Percentiles rank a stretch among this genome's conserved stretches.
Evolutionary conservation across 495 filamentous ascomycete species (phyloP).

Genomic region (Astrothelium macrocarpum): DNA sequence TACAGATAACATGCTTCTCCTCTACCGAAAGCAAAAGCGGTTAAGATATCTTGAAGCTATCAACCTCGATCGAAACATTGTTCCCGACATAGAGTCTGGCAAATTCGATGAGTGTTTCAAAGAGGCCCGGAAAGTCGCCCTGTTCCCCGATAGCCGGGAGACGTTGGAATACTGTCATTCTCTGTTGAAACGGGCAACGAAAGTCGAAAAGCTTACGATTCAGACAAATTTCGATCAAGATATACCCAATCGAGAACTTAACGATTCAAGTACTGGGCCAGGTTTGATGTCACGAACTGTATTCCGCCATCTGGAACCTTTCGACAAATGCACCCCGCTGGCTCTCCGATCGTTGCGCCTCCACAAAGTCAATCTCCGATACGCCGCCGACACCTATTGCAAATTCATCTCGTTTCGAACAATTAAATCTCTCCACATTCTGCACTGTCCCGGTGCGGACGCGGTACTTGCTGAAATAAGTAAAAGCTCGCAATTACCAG

Average conservation of each 20-base stretch:
- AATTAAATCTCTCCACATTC: slow-evolving; percentile 24
- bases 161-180: slow-evolving; percentile 25
- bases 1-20: slow-evolving; percentile 30
- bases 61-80: slow-evolving; percentile 25
- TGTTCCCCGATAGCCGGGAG: slow-evolving; percentile 29
- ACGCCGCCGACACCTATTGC: slow-evolving; percentile 31
- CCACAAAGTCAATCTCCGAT: slow-evolving; percentile 29
- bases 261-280: slow-evolving; percentile 30
- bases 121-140: slow-evolving; percentile 24
- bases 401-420: slow-evolving; percentile 29
- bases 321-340: slow-evolving; percentile 32
- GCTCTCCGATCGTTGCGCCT: slow-evolving; percentile 20
- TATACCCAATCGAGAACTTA: slow-evolving; percentile 26
- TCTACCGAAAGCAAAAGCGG: slow-evolving; percentile 32
- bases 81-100: slow-evolving; percentile 25
- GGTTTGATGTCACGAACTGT: slow-evolving; percentile 29
- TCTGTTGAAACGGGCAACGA: slow-evolving; percentile 22
- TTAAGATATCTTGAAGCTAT: slow-evolving; percentile 34
- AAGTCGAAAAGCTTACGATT: slow-evolving; percentile 30
- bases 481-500: slow-evolving; percentile 28
- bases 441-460: slow-evolving; percentile 29
- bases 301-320: slow-evolving; percentile 31
- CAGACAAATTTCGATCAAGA: slow-evolving; percentile 26
- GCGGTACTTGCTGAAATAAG: slow-evolving; percentile 31
- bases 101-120: slow-evolving; percentile 25